Evolutionary conservation across 2,329 filamentous ascomycete species (phyloP), one percentile per base, ranked within the genome.

Genomic region (Tolypocladium inflatum): DNA sequence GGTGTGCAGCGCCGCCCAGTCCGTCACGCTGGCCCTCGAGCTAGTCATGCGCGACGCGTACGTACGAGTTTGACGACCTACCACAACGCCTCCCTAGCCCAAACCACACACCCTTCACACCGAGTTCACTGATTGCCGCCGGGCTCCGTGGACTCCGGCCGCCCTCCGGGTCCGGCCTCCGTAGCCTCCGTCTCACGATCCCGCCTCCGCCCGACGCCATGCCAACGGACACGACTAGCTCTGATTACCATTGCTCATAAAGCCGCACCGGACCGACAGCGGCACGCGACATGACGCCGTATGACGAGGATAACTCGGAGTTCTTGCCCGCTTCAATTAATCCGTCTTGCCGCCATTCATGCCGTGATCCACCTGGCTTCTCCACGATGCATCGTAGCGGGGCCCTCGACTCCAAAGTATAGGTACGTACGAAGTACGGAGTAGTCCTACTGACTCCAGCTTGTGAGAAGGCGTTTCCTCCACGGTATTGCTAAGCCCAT

Each of bases 71-170:
- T 9, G 6, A 21, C 9, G n/a, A 35, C 33, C 35, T 37, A 37
- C 35, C 35, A 37, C 35, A 37, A 9, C 35, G 42, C 3, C 45
- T 50, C 26, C 48, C 48, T 1, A 51, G 30, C 45, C 23, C 23
- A 30, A 30, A 17, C 23, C 10, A 13, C 43, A 21, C 45, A 2
- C n/a, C 41, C 41, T 9, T 23, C n/a, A 43, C 37, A 38, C 6
- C 38, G 15, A 5, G 43, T 5, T 7, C 48, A n/a, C 30, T 30
- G 30, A 15, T n/a, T 35, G 48, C 19, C 30, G 11, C 57, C 59
- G 59, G 59, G 56, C 10, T 52, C 59, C 59, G 57, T 58, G 59
- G 59, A 55, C 55, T 55, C 59, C 59, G 59, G 33, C 39, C 30
- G 21, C 39, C 30, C 4, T 57, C n/a, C 55, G 58, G 51, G 11